A percentile compares a stretch with the other conserved stretches of the same genome.
These are phyloP conservation scores for Lodderomyces orthopsilosis DNA, from an alignment of 1,139 yeast species.

Conservation along the genomic window DNA sequence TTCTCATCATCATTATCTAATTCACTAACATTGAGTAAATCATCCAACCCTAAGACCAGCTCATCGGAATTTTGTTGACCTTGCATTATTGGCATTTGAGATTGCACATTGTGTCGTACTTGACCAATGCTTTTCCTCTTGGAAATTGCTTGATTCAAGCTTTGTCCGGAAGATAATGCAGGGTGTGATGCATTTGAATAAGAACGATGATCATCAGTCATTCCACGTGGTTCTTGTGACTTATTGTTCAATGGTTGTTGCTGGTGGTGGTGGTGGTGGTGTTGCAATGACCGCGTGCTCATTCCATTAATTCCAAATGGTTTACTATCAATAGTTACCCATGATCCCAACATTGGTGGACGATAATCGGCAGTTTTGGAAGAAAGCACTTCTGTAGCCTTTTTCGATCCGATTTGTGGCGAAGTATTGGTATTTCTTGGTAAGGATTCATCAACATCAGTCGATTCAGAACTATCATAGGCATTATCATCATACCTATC, in stretches of 20 bases:
- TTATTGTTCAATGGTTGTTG: background rate
- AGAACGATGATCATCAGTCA: background rate
- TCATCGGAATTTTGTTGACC: constrained; percentile 5
- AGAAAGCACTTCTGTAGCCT: constrained; percentile 85
- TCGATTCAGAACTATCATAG: constrained; percentile 71
- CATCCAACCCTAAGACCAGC: constrained; percentile 73
- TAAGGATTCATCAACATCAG: constrained; percentile 81
- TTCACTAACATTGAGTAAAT: constrained; percentile 82
- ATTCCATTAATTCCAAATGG: constrained; percentile 95
- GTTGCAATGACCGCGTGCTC: constrained; percentile 69
- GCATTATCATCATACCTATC: constrained; percentile 16
- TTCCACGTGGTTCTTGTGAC: constrained; percentile 1
- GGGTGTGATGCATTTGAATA: background rate
- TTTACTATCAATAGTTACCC: constrained; percentile 75
- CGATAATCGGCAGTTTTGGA: constrained; percentile 80
- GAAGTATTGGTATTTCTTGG: constrained; percentile 48
- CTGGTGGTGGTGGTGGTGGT: background rate
- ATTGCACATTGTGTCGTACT: background rate
- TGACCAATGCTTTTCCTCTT: constrained; percentile 4
- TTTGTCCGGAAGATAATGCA: background rate
- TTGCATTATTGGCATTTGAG: constrained; percentile 5
- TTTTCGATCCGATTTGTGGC: constrained; percentile 61
- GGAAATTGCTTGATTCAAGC: no score
- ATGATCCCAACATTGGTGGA: constrained; percentile 90
- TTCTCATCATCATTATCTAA: constrained; percentile 74